Evolutionary conservation across 768 basidiomycete species (phyloP), one percentile per base, ranked within the genome.

Genomic region (Tulasnella sp.): DNA sequence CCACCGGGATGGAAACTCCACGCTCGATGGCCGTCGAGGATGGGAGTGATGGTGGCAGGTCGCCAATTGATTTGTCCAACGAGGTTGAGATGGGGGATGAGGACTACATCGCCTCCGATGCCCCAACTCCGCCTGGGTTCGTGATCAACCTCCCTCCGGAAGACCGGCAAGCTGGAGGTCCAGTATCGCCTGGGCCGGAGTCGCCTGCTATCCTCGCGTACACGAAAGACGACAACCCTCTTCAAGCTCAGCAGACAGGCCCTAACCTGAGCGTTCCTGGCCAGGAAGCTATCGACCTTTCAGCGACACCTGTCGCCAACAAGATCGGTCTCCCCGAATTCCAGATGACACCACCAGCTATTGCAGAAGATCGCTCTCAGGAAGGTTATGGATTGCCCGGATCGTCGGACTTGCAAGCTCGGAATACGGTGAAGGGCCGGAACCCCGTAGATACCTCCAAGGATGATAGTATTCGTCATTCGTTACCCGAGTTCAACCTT

Each of bases 1-100:
- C n/a, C 14, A 71, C 67, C 19, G 75, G 75, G 15, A 37, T 68
- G 58, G 75, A 76, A 38, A 76, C 75, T 29, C 75, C 75, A 3
- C 67, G 69, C 25, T 76, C 75, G 67, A 76, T 71, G 75, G 67
- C 67, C 22, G 75, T 76, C 22, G 75, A 76, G 52, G 75, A 76
- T 29, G 75, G 75, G 0, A 71, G 75, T 36, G 69, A 45, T 70
- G 75, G 31, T 5, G 67, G 69, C 1, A 45, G 75, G 40, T 69
- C 67, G 19, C 31, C 40, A 14, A 14, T 40, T 1, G 75, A 76
- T n/a, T 36, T 49, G 9, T 40, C 34, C 1, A 67, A 71, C 52
- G 75, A 76, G 37, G 38, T 71, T 17, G 19, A 29, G 37, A 54
- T 76, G 15, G 58, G 25, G 31, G 67, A 76, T 19, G 38, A 70